Evolutionary conservation across 306 rosid species (phyloP).

Genomic region (Begonia fuchsioides): DNA sequence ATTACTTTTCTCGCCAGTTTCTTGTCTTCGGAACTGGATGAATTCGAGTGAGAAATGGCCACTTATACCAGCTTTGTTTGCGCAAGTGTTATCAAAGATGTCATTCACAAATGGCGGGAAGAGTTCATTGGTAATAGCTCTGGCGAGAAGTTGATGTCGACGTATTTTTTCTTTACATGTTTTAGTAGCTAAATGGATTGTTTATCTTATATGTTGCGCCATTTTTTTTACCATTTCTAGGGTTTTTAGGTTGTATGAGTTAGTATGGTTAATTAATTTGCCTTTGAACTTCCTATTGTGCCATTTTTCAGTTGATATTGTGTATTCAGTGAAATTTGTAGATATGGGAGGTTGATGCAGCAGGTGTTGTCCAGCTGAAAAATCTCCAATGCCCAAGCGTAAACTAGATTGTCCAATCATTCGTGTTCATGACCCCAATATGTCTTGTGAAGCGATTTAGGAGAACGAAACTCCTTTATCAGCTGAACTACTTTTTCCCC

Average conservation of each 20-base stretch:
- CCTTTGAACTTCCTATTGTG: neutral
- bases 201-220: conserved; percentile 18
- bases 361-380: conserved; percentile 78
- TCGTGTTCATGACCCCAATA: conserved; percentile 93
- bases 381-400: conserved; percentile 45
- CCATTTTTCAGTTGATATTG: conserved; percentile 9
- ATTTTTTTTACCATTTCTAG: conserved; percentile 30
- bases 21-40: conserved; percentile 8
- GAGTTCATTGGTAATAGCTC: conserved; percentile 74
- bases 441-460: conserved; percentile 87
- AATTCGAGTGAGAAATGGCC: conserved; percentile 27
- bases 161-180: neutral
- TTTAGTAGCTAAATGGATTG: neutral
- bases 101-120: conserved; percentile 71
- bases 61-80: conserved; percentile 70
- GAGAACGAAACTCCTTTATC: conserved; percentile 97
- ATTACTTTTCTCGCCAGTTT: conserved; percentile 2
- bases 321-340: conserved; percentile 17
- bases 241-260: conserved; percentile 7
- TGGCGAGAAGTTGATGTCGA: conserved; percentile 51
- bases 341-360: conserved; percentile 97
- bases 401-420: conserved; percentile 66
- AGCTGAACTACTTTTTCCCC: conserved; percentile 88
- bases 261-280: neutral
- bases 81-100: conserved; percentile 83